Base-by-base conservation (phyloP, 2,329 filamentous ascomycete species). In the Aspergillus tubingensis region DNA sequence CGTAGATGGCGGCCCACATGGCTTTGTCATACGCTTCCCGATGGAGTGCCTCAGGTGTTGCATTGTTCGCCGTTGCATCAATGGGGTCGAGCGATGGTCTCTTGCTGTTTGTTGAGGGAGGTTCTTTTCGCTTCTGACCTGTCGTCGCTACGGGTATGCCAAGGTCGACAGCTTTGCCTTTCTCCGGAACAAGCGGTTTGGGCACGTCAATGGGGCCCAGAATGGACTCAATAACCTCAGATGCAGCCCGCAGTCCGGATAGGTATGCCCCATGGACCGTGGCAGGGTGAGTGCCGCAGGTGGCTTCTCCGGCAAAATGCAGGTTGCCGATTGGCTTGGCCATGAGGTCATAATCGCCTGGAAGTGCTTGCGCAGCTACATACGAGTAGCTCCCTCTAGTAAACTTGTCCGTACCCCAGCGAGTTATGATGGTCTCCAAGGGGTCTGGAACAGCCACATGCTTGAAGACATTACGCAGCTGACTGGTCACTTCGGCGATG, bases 261-360 rank as follows among this genome's bases (percentile, higher is more conserved):
- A 99, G 81, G 72, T 98, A 99, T 8, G 95, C 96, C 5, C 95
- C 95, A 68, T 99, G 95, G 0, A 99, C 95, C 2, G 95, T 99
- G 32, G 96, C 95, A 11, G 96, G 95, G 73, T 99, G 93, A 0
- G 92, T 96, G 50, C 91, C 92, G 68, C 91, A 97, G 0, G 96
- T 99, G 62, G 96, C 95, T 77, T 99, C 95, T 51, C 95, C 95
- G 15, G 94, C 95, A 76, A 99, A 99, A 76, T 94, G 91, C 8
- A 99, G 81, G 65, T 96, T 96, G 32, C 92, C 93, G 32, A 97
- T 82, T 1, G 90, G 82, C 52, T 86, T 85, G 2, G 95, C 92
- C 91, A 99, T 96, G 32, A 87, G 81, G 73, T 98, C 91, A 76
- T 99, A 99, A 74, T 99, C 95, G 55, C 92, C 90, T 2, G 90